These are phyloP conservation scores for Mycena crocata DNA, from an alignment of 768 basidiomycete species.

Conservation along the genomic window DNA sequence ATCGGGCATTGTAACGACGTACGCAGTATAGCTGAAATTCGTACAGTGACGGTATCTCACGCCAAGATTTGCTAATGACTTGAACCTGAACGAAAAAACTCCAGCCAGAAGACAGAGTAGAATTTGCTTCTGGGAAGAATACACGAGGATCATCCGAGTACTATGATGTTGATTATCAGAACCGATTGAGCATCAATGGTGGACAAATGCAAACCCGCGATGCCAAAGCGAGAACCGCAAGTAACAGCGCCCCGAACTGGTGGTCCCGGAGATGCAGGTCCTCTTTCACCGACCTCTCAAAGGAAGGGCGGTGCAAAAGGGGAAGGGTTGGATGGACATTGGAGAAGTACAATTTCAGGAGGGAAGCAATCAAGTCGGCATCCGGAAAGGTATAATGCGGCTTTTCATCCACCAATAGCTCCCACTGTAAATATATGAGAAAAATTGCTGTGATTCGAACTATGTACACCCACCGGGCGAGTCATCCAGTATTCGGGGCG, in stretches of 20 bases:
- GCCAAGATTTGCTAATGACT: constrained; percentile 57
- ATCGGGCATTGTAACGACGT: constrained; percentile 11
- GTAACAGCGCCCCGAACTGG: constrained; percentile 55
- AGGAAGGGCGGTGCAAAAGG: constrained; percentile 46
- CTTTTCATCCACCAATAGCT: too few relatives aligned
- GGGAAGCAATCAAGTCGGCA: too few relatives aligned
- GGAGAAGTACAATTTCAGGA: constrained; percentile 64
- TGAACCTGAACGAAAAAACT: constrained; percentile 62
- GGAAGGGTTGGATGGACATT: constrained; percentile 55
- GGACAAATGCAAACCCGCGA: constrained; percentile 55
- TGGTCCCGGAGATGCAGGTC: constrained; percentile 51
- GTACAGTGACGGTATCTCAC: constrained; percentile 43
- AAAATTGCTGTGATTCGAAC: too few relatives aligned
- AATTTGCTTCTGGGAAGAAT: constrained; percentile 40
- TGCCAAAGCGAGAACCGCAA: constrained; percentile 65
- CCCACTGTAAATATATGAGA: too few relatives aligned
- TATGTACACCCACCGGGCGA: too few relatives aligned
- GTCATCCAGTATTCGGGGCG: too few relatives aligned
- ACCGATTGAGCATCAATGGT: too few relatives aligned
- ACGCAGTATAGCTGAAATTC: constrained; percentile 61
- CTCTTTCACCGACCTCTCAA: constrained; percentile 26
- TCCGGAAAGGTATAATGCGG: too few relatives aligned
- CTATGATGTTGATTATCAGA: constrained; percentile 32
- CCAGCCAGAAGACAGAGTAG: constrained; percentile 56
- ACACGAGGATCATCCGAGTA: constrained; percentile 63